A percentile compares a stretch with the other conserved stretches of the same genome.
These are phyloP conservation scores for Aspergillus taichungensis DNA, from an alignment of 495 filamentous ascomycete genomes.

Conservation along the genomic window DNA sequence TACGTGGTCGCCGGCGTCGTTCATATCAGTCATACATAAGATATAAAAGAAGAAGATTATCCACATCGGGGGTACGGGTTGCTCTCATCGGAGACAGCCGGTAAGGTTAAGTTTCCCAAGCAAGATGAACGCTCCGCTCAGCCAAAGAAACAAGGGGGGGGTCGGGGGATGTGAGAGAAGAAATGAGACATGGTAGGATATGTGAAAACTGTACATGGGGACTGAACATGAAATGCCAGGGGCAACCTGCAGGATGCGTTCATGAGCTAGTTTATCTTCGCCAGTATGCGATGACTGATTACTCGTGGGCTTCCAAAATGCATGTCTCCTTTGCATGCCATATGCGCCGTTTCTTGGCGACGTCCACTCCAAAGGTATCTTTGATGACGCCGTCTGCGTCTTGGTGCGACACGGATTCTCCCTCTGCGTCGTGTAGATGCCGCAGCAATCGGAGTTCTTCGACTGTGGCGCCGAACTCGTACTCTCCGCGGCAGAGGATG, in stretches of 20 bases:
- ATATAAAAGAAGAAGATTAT: no score
- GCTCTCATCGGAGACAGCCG: no score
- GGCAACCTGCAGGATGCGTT: background rate
- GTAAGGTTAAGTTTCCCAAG: no score
- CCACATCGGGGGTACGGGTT: no score
- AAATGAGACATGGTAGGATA: no score
- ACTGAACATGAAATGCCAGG: no score
- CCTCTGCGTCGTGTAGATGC: conserved; percentile 7
- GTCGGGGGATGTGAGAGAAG: no score
- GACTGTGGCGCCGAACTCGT: conserved; percentile 70
- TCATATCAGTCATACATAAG: no score
- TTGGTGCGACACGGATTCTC: conserved; percentile 16
- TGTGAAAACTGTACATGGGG: no score
- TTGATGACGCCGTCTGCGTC: conserved; percentile 33
- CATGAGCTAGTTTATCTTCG: background rate
- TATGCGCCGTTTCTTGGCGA: conserved; percentile 54
- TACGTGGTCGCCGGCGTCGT: no score
- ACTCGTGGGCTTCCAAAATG: conserved; percentile 46
- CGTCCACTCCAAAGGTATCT: conserved; percentile 48
- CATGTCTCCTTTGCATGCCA: conserved; percentile 65
- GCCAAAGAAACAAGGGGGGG: no score
- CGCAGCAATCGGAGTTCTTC: conserved; percentile 59
- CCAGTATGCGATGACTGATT: background rate
- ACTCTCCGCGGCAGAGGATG: conserved; percentile 68
- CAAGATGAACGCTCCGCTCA: no score